Evolutionary conservation across 805 yeast genomes (phyloP).

Genomic region (Candida corydali): DNA sequence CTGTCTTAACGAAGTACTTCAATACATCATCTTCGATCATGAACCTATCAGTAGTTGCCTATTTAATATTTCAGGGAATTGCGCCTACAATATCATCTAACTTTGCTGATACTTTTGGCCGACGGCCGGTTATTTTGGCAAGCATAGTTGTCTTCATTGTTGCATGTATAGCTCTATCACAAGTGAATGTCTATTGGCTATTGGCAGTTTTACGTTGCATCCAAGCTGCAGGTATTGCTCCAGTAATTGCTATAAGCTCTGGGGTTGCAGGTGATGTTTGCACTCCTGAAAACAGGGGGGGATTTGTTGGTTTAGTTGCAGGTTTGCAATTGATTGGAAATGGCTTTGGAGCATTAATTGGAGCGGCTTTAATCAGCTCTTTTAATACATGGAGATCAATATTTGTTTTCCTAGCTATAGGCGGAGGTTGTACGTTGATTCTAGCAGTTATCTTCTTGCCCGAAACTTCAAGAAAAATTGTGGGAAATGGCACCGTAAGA

Average conservation of each 20-base stretch:
- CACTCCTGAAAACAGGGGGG: slow-evolving; percentile 63
- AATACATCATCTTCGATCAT: slow-evolving; percentile 51
- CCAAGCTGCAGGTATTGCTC: slow-evolving; percentile 77
- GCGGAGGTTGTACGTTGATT: slow-evolving; percentile 44
- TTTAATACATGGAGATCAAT: slow-evolving; percentile 61
- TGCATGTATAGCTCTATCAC: slow-evolving; percentile 65
- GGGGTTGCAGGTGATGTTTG: slow-evolving; percentile 77
- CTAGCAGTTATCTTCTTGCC: slow-evolving; percentile 44
- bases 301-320: slow-evolving; percentile 58
- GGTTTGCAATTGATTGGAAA: slow-evolving; percentile 70
- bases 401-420: slow-evolving; percentile 72
- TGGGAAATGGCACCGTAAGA: slow-evolving; percentile 66
- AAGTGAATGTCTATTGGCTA: slow-evolving; percentile 51
- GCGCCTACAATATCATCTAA: slow-evolving; percentile 68
- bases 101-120: slow-evolving; percentile 66
- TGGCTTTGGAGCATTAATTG: slow-evolving; percentile 73
- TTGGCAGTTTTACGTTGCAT: slow-evolving; percentile 65
- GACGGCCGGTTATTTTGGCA: slow-evolving; percentile 60
- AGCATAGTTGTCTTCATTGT: slow-evolving; percentile 55
- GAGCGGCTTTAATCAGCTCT: slow-evolving; percentile 38
- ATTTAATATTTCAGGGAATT: slow-evolving; percentile 71
- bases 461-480: slow-evolving; percentile 69
- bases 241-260: slow-evolving; percentile 64
- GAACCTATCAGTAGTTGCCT: slow-evolving; percentile 72
- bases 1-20: slow-evolving; percentile 52